Percentiles rank a stretch among this genome's conserved stretches.
Evolutionary conservation across 1,284 basidiomycete genomes (phyloP).

Genomic region (Sphaerobolus stellatus): DNA sequence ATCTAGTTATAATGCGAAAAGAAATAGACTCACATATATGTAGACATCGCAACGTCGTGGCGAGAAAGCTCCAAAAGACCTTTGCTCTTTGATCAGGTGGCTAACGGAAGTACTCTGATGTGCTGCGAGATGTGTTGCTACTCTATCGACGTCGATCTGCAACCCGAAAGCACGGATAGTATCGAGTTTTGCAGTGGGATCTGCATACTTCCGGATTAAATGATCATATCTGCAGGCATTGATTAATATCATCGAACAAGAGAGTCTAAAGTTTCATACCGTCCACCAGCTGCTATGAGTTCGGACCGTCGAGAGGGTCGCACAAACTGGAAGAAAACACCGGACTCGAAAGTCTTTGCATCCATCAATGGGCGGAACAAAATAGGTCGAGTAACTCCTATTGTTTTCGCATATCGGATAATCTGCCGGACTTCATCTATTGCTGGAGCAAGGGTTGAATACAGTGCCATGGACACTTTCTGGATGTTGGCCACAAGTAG

Average conservation of each 20-base stretch:
- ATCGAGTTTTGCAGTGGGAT: slow-evolving; percentile 45
- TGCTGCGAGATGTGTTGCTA: slow-evolving; percentile 67
- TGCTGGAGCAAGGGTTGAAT: slow-evolving; percentile 45
- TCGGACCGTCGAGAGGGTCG: slow-evolving; percentile 66
- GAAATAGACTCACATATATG: slow-evolving; percentile 38
- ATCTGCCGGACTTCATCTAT: slow-evolving; percentile 65
- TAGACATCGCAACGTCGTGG: slow-evolving; percentile 85
- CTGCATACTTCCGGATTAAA: slow-evolving; percentile 62
- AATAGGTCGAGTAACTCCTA: slow-evolving; percentile 64
- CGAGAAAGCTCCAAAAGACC: slow-evolving; percentile 85
- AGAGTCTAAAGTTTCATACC: slow-evolving; percentile 42
- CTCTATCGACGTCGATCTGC: slow-evolving; percentile 80
- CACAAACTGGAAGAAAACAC: slow-evolving; percentile 74
- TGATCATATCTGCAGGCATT: slow-evolving; percentile 63
- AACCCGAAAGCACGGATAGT: slow-evolving; percentile 68
- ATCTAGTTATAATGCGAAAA: neutral
- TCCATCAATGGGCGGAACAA: slow-evolving; percentile 74
- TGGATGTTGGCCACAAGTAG: slow-evolving; percentile 56
- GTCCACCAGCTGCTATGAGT: slow-evolving; percentile 76
- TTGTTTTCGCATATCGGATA: slow-evolving; percentile 57
- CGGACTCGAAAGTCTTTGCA: slow-evolving; percentile 63
- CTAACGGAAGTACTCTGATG: slow-evolving; percentile 72
- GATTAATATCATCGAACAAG: neutral
- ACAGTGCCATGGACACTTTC: slow-evolving; percentile 55
- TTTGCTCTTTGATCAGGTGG: slow-evolving; percentile 70